phyloP scores from a whole-genome alignment of 805 yeast genomes.

The Lipomyces starkeyi region DNA sequence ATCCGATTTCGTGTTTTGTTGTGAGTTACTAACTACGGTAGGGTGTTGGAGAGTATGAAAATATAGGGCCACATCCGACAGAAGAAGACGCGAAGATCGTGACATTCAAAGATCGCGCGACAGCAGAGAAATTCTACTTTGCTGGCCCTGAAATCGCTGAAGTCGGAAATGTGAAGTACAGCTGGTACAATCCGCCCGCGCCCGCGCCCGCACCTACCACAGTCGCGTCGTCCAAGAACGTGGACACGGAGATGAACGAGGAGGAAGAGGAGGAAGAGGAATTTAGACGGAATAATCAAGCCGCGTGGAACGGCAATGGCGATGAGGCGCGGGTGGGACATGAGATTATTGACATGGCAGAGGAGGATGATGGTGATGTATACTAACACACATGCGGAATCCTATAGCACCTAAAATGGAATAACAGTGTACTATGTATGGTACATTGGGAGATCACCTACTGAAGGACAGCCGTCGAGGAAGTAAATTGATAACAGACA shows the following conservation, averaged over 20 bases:
- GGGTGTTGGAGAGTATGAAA: conserved; percentile 41
- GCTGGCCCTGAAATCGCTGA: conserved; percentile 16
- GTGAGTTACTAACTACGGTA: background rate
- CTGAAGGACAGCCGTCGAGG: too few relatives aligned
- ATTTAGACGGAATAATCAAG: conserved; percentile 18
- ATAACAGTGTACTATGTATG: too few relatives aligned
- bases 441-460: too few relatives aligned
- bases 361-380: conserved; percentile 31
- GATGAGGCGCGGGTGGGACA: background rate
- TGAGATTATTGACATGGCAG: conserved; percentile 3
- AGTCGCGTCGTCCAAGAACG: conserved; percentile 10
- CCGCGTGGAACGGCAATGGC: conserved; percentile 4
- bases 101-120: conserved; percentile 47
- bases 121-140: conserved; percentile 46
- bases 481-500: too few relatives aligned
- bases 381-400: conserved; percentile 7
- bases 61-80: conserved; percentile 33
- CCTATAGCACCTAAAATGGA: background rate
- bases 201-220: conserved; percentile 14
- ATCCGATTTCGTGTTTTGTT: background rate
- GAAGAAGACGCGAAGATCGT: conserved; percentile 29
- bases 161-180: conserved; percentile 15
- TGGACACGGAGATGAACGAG: conserved; percentile 21
- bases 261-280: conserved; percentile 19
- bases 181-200: conserved; percentile 27